Percentiles rank a stretch among this genome's conserved stretches.
Evolutionary conservation across 225 moss, liverwort and hornwort genomes (phyloP).

Genomic region (Bryoerythrophyllum caledonicum): DNA sequence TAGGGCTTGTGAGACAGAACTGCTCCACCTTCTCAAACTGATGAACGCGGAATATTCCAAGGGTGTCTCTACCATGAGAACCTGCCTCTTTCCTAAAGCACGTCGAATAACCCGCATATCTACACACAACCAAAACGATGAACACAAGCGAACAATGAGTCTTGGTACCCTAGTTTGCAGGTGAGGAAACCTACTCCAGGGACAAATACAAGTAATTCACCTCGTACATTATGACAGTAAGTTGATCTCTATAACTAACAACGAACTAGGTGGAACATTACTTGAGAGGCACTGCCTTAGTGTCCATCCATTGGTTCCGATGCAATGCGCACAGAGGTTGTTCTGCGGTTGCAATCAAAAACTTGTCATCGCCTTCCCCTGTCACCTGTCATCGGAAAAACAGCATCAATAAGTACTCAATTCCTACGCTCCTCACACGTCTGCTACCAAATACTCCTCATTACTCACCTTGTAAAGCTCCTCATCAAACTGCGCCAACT

Average conservation of each 20-base stretch:
- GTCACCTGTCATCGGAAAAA: slow-evolving; percentile 54
- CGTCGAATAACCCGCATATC: slow-evolving; percentile 91
- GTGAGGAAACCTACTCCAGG: not conserved
- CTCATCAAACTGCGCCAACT: slow-evolving; percentile 95
- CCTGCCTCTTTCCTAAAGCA: slow-evolving; percentile 96
- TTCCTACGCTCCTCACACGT: not conserved
- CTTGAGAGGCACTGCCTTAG: slow-evolving; percentile 79
- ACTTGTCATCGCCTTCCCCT: slow-evolving; percentile 70
- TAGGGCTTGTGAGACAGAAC: slow-evolving; percentile 85
- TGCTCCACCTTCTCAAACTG: slow-evolving; percentile 99
- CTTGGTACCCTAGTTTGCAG: not conserved
- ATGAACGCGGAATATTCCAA: slow-evolving; percentile 90
- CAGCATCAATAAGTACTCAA: not conserved
- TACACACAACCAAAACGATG: slow-evolving; percentile 19
- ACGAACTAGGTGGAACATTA: slow-evolving; percentile 17
- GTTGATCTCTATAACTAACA: not conserved
- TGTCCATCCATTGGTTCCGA: slow-evolving; percentile 78
- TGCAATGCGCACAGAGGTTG: slow-evolving; percentile 92
- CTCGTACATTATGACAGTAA: not conserved
- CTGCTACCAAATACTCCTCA: not conserved
- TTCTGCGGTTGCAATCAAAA: slow-evolving; percentile 38
- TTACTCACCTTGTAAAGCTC: slow-evolving; percentile 93
- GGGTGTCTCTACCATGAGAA: slow-evolving; percentile 85
- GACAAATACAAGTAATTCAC: not conserved
- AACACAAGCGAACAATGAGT: too few species aligned